A percentile compares a stretch with the other conserved stretches of the same genome.
Conservation (phyloP, 768 basidiomycete species). For the Hirschioporus abietinus region DNA sequence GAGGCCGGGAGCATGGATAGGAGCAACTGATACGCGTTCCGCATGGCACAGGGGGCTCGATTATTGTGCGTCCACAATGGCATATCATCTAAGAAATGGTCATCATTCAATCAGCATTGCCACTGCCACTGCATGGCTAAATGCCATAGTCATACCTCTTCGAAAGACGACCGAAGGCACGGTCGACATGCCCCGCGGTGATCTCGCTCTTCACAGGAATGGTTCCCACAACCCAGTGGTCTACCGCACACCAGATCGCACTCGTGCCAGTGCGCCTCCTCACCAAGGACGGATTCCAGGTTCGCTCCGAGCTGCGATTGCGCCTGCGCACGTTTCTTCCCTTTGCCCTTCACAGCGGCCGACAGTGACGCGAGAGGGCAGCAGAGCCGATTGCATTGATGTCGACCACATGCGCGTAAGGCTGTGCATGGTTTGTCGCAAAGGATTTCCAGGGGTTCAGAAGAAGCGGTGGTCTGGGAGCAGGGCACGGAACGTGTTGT, state of each 20-base stretch:
- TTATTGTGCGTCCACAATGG: slow-evolving; percentile 76
- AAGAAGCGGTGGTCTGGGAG: slow-evolving; percentile 33
- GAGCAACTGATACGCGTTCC: slow-evolving; percentile 74
- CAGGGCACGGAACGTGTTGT: slow-evolving; percentile 56
- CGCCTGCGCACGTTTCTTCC: slow-evolving; percentile 46
- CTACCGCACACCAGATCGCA: slow-evolving; percentile 82
- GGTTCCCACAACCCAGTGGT: slow-evolving; percentile 67
- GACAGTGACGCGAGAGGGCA: slow-evolving; percentile 79
- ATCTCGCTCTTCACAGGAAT: slow-evolving; percentile 73
- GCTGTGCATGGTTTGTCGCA: slow-evolving; percentile 80
- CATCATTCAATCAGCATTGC: not conserved
- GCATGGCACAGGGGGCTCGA: slow-evolving; percentile 87
- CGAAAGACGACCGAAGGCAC: slow-evolving; percentile 86
- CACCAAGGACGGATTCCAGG: slow-evolving; percentile 46
- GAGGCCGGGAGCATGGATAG: slow-evolving; percentile 71
- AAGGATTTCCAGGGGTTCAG: slow-evolving; percentile 47
- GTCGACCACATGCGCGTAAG: slow-evolving; percentile 77
- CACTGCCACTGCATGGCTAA: no score
- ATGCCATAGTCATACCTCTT: slow-evolving; percentile 56
- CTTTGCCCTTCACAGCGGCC: slow-evolving; percentile 44
- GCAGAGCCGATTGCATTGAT: slow-evolving; percentile 80
- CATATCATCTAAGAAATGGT: slow-evolving; percentile 55
- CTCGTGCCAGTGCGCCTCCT: slow-evolving; percentile 62
- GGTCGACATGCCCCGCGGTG: slow-evolving; percentile 78
- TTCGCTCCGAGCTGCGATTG: slow-evolving; percentile 12